Evolutionary conservation across 2,329 filamentous ascomycete species (phyloP).

Genomic region (Phialocephala subalpina): DNA sequence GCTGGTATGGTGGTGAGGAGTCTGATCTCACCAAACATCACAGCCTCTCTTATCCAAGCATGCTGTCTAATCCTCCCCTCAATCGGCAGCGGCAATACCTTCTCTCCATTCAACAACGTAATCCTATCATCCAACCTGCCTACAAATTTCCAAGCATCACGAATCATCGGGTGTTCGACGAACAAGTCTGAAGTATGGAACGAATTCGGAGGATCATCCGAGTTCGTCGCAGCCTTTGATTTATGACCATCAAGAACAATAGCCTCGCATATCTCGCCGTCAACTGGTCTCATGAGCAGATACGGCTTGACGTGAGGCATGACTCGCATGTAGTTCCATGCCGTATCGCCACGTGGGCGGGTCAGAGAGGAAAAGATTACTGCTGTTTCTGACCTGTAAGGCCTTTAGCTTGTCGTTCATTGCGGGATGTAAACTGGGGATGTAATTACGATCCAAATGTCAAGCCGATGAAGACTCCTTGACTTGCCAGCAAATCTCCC

Average conservation of each 20-base stretch:
- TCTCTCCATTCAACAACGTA: slow-evolving; percentile 56
- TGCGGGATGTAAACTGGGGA: not conserved
- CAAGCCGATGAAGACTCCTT: slow-evolving; percentile 60
- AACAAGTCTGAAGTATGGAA: slow-evolving; percentile 56
- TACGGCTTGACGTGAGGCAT: slow-evolving; percentile 24
- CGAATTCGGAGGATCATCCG: slow-evolving; percentile 50
- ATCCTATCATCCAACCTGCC: slow-evolving; percentile 55
- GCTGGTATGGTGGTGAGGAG: too few species aligned
- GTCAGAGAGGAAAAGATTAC: slow-evolving; percentile 66
- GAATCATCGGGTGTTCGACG: slow-evolving; percentile 49
- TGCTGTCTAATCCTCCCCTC: slow-evolving; percentile 63
- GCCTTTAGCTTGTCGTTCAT: not conserved
- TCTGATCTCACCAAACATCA: slow-evolving; percentile 53
- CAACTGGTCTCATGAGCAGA: slow-evolving; percentile 38
- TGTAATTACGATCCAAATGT: slow-evolving; percentile 61
- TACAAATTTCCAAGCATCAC: slow-evolving; percentile 54
- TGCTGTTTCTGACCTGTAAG: slow-evolving; percentile 57
- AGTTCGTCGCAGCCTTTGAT: slow-evolving; percentile 38
- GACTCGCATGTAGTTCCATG: slow-evolving; percentile 65
- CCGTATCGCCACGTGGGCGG: slow-evolving; percentile 55
- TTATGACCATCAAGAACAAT: slow-evolving; percentile 49
- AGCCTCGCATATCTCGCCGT: slow-evolving; percentile 40
- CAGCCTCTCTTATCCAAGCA: slow-evolving; percentile 59
- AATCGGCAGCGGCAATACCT: slow-evolving; percentile 53
- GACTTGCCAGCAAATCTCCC: slow-evolving; percentile 58